Evolutionary conservation across 768 basidiomycete species (phyloP), one percentile per base, ranked within the genome.

Genomic region (Mrakia blollopis): DNA sequence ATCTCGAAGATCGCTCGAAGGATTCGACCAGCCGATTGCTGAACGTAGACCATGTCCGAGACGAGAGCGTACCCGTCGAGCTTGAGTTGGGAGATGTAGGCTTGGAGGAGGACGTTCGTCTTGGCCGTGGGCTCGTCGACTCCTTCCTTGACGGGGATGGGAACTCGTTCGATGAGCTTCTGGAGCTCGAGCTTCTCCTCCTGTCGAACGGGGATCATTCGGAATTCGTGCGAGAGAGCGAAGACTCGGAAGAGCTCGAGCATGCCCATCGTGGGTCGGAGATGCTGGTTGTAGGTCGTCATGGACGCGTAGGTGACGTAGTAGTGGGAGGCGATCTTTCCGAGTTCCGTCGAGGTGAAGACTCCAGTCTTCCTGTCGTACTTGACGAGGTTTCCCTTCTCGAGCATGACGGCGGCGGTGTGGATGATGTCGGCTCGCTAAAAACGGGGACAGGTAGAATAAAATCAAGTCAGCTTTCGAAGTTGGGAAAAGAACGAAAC

Each of bases 1-100:
- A 98, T 99, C 84, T 99, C 96, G 80, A 94, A 98, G 82, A 99
- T 92, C 23, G 96, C 96, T 28, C 94, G 93, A 54, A 98, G 85
- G 80, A 98, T 97, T 80, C 93, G 91, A 69, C 97, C 97, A 2
- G 97, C 97, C 11, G 94, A 97, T 81, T 99, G 97, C 77, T 94
- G 93, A 3, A 99, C 91, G 81, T 94, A 98, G 13, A 99, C 93
- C 86, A 86, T 86, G 79, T 86, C 86, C 47, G 86, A 84, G 74
- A 85, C 83, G 75, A 86, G 84, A 61, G 85, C 85, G 80, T 86
- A 86, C 86, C 92, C 94, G 79, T 96, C 93, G 3, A 99, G 87
- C 83, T 94, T 98, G 69, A 98, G 88, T 77, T 92, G 90, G 0
- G 94, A 97, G 79, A 98, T 93, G 83, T 92, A 98, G 0, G 95